phyloP scores from a whole-genome alignment of 1,139 yeast genomes.

The Blastobotrys illinoisensis region DNA sequence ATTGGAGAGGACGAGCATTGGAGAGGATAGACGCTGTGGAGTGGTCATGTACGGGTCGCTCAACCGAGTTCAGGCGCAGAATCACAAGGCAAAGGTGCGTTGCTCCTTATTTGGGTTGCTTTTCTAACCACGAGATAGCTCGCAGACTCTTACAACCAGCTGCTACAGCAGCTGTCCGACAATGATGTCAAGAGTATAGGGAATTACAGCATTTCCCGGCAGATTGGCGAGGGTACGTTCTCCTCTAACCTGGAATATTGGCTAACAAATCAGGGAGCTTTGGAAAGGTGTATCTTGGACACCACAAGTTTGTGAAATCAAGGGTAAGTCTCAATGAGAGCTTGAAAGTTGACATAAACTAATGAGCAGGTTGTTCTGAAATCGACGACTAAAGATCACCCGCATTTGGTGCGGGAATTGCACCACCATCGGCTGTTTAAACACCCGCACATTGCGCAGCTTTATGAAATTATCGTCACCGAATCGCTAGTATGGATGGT shows the following conservation, averaged over 20 bases:
- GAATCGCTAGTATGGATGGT: slow-evolving; percentile 82
- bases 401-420: slow-evolving; percentile 87
- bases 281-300: slow-evolving; percentile 85
- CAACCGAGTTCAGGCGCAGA: slow-evolving; percentile 26
- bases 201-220: slow-evolving; percentile 62
- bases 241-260: neutral
- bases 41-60: slow-evolving; percentile 27
- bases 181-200: slow-evolving; percentile 61
- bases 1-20: neutral
- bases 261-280: slow-evolving; percentile 48
- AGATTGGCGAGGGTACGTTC: slow-evolving; percentile 62
- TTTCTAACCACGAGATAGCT: slow-evolving; percentile 27
- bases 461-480: slow-evolving; percentile 81
- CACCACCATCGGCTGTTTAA: slow-evolving; percentile 80
- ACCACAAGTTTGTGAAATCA: slow-evolving; percentile 63
- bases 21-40: neutral
- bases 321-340: slow-evolving; percentile 41
- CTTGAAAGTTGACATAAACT: neutral
- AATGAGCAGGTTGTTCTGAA: slow-evolving; percentile 56
- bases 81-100: slow-evolving; percentile 31
- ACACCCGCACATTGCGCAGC: slow-evolving; percentile 77
- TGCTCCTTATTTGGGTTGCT: neutral
- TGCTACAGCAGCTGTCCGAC: slow-evolving; percentile 51
- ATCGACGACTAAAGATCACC: slow-evolving; percentile 75
- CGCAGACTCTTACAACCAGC: slow-evolving; percentile 61